A percentile compares a stretch with the other conserved stretches of the same genome.
Conservation (phyloP, 1,284 basidiomycete genomes). For the Papiliotrema laurentii region DNA sequence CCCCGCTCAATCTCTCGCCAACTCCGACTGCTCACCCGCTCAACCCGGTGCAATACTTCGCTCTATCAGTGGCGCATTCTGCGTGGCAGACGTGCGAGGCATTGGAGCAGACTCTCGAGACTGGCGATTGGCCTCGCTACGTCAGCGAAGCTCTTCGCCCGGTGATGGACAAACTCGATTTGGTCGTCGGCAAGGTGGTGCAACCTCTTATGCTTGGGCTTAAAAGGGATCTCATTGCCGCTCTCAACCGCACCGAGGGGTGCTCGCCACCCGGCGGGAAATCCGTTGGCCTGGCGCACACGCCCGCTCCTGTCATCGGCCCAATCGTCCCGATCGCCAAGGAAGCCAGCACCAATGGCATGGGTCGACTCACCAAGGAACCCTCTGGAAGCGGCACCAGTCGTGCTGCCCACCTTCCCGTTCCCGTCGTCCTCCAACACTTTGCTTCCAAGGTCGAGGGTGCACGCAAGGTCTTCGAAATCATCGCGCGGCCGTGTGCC, state of each 20-base stretch:
- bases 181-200: slow-evolving; percentile 47
- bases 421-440: slow-evolving; percentile 42
- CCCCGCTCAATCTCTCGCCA: slow-evolving; percentile 33
- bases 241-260: slow-evolving; percentile 30
- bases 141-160: slow-evolving; percentile 57
- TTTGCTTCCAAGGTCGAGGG: slow-evolving; percentile 47
- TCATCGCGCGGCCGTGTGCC: slow-evolving; percentile 40
- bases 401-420: slow-evolving; percentile 21
- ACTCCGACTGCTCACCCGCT: slow-evolving; percentile 28
- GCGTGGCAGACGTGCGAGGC: slow-evolving; percentile 49
- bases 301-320: slow-evolving; percentile 23
- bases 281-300: slow-evolving; percentile 30
- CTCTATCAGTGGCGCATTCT: slow-evolving; percentile 45
- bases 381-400: slow-evolving; percentile 28
- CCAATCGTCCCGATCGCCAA: slow-evolving; percentile 22
- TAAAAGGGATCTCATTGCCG: slow-evolving; percentile 43
- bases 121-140: slow-evolving; percentile 44
- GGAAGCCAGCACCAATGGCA: slow-evolving; percentile 26
- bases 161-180: slow-evolving; percentile 56
- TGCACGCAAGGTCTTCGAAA: slow-evolving; percentile 41
- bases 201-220: slow-evolving; percentile 43
- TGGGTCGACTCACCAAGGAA: slow-evolving; percentile 35
- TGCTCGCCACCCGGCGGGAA: slow-evolving; percentile 34
- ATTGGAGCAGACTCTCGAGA: slow-evolving; percentile 45
- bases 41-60: slow-evolving; percentile 45